A percentile compares a stretch with the other conserved stretches of the same genome.
These are phyloP conservation scores for Populus davidiana DNA, from an alignment of 345 rosid species.

Conservation along the genomic window DNA sequence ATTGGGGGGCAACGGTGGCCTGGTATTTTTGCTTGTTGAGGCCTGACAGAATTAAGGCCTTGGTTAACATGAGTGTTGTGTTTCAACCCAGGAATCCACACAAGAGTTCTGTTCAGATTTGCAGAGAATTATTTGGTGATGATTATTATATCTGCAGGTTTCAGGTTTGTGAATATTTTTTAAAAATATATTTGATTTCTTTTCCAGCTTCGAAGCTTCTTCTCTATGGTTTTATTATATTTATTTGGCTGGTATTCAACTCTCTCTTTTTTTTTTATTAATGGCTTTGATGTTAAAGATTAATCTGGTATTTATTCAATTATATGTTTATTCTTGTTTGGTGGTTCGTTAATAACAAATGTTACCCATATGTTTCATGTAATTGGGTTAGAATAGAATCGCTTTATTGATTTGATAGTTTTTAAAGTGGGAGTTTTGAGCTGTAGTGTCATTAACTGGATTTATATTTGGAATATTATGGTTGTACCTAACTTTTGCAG, in stretches of 20 bases:
- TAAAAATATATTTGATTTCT: background rate
- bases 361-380: background rate
- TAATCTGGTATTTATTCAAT: background rate
- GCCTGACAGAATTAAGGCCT: constrained; percentile 66
- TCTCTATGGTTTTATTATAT: background rate
- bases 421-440: background rate
- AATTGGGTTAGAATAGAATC: background rate
- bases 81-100: constrained; percentile 49
- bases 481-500: background rate
- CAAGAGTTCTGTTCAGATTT: constrained; percentile 38
- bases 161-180: constrained; percentile 36
- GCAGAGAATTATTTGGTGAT: constrained; percentile 53
- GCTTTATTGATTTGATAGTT: background rate
- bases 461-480: background rate
- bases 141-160: constrained; percentile 72
- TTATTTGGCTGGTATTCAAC: too few relatives aligned
- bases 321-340: background rate
- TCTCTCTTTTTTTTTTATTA: too few relatives aligned
- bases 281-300: too few relatives aligned
- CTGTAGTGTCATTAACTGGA: background rate
- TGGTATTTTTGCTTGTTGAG: constrained; percentile 59
- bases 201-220: background rate
- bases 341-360: background rate
- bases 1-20: constrained; percentile 72
- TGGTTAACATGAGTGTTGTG: constrained; percentile 57